These are phyloP conservation scores for Neophaeococcomyces mojaviensis DNA, from an alignment of 2,329 filamentous ascomycete genomes.

Conservation along the genomic window DNA sequence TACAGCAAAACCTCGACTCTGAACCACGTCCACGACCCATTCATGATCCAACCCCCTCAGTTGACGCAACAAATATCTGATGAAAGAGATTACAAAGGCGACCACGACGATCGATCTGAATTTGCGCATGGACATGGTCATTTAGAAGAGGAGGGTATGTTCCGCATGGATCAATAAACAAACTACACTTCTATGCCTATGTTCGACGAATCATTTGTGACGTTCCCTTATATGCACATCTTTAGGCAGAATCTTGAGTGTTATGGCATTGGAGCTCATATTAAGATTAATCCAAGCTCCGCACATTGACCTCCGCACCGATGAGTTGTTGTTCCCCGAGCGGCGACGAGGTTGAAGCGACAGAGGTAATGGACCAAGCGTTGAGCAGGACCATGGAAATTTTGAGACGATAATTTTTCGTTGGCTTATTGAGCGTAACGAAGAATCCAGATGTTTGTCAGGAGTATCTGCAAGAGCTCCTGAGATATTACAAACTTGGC, in stretches of 20 bases:
- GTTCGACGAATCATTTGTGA: slow-evolving; percentile 11
- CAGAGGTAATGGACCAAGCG: slow-evolving; percentile 19
- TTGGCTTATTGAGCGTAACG: too few species aligned
- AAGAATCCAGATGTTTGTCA: too few species aligned
- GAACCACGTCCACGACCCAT: slow-evolving; percentile 34
- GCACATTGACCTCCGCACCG: slow-evolving; percentile 23
- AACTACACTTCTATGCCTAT: slow-evolving; percentile 4
- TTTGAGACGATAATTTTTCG: neutral
- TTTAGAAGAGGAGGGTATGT: slow-evolving; percentile 81
- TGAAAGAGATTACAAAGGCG: slow-evolving; percentile 60
- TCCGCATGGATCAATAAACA: slow-evolving; percentile 85
- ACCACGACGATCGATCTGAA: slow-evolving; percentile 57
- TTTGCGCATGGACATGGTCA: slow-evolving; percentile 53
- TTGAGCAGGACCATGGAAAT: slow-evolving; percentile 19
- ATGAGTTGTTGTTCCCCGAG: slow-evolving; percentile 17
- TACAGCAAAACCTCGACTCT: slow-evolving; percentile 26
- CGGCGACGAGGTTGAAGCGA: slow-evolving; percentile 26
- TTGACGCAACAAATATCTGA: slow-evolving; percentile 43
- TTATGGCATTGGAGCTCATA: slow-evolving; percentile 11
- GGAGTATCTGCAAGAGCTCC: too few species aligned
- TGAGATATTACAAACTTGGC: too few species aligned
- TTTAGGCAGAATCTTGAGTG: slow-evolving; percentile 9
- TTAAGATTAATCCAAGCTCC: slow-evolving; percentile 16
- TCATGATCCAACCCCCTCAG: slow-evolving; percentile 35
- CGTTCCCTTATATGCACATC: slow-evolving; percentile 8